A percentile compares a stretch with the other conserved stretches of the same genome.
Evolutionary conservation across 768 basidiomycete species (phyloP).

Genomic region (Guyanaporus albipodus): DNA sequence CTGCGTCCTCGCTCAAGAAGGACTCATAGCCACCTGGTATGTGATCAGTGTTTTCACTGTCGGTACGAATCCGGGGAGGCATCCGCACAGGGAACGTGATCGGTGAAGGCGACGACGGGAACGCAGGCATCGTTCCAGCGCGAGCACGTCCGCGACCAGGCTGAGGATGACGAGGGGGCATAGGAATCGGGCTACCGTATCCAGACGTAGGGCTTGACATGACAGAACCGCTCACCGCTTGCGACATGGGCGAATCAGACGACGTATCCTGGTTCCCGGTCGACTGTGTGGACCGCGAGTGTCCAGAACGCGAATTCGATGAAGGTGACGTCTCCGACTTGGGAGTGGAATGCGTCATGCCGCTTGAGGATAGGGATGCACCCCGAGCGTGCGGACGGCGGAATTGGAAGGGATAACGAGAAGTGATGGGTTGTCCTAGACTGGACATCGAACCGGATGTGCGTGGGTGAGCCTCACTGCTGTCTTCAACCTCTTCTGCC

Average conservation of each 20-base stretch:
- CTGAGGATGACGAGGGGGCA: conserved; percentile 46
- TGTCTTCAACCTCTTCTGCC: conserved; percentile 34
- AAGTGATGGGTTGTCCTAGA: conserved; percentile 69
- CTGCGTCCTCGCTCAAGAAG: conserved; percentile 31
- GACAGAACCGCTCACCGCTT: conserved; percentile 34
- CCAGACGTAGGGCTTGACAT: conserved; percentile 36
- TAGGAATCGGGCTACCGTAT: conserved; percentile 39
- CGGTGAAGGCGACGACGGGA: conserved; percentile 37
- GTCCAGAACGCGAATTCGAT: conserved; percentile 37
- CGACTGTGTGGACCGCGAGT: conserved; percentile 49
- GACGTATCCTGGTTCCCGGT: conserved; percentile 59
- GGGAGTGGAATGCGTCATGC: conserved; percentile 38
- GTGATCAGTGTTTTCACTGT: conserved; percentile 29
- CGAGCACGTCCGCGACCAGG: conserved; percentile 36
- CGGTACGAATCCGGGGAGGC: conserved; percentile 24
- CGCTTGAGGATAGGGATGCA: conserved; percentile 38
- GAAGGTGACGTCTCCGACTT: conserved; percentile 36
- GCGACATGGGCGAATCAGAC: conserved; percentile 54
- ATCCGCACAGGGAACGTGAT: conserved; percentile 26
- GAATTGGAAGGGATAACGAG: conserved; percentile 68
- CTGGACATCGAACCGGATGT: conserved; percentile 84
- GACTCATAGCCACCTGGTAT: conserved; percentile 29
- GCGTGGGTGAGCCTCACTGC: conserved; percentile 54
- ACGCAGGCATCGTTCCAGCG: conserved; percentile 38
- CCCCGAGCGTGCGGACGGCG: conserved; percentile 45